These are phyloP conservation scores for Colletotrichum eremochloae DNA, from an alignment of 2,329 filamentous ascomycete genomes.

Conservation along the genomic window DNA sequence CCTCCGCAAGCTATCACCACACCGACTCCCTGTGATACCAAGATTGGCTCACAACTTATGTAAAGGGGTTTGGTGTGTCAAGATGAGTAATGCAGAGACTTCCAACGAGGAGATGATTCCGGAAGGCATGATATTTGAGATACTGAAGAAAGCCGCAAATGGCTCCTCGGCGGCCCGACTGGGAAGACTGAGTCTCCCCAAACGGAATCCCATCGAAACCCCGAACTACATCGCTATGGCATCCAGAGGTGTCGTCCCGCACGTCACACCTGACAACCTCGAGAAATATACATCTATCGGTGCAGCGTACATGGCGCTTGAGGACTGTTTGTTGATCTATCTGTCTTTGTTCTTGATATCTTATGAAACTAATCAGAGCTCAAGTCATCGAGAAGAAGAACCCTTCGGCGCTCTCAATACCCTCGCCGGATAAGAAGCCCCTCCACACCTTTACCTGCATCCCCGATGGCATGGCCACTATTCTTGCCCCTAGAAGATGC, in stretches of 20 bases:
- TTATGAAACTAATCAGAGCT: conserved; percentile 1
- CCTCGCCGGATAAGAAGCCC: conserved; percentile 60
- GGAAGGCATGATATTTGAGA: conserved; percentile 58
- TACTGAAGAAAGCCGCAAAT: conserved; percentile 57
- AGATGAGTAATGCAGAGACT: conserved; percentile 43
- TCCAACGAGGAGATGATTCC: conserved; percentile 36
- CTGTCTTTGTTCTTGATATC: conserved; percentile 27
- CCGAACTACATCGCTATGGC: conserved; percentile 85
- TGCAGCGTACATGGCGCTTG: conserved; percentile 84
- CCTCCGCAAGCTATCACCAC: neutral
- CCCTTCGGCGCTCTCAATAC: conserved; percentile 61
- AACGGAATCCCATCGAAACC: conserved; percentile 78
- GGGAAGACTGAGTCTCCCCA: conserved; percentile 74
- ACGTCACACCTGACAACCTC: conserved; percentile 89
- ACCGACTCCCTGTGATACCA: neutral
- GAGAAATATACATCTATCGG: conserved; percentile 72
- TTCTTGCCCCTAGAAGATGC: conserved; percentile 83
- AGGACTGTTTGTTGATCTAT: conserved; percentile 82
- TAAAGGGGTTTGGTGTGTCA: conserved; percentile 32
- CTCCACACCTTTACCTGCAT: conserved; percentile 84
- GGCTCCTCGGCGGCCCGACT: conserved; percentile 70
- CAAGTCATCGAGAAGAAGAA: conserved; percentile 68
- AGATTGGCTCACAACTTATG: conserved; percentile 15
- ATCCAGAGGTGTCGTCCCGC: conserved; percentile 87
- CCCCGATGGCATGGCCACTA: conserved; percentile 72